A percentile compares a stretch with the other conserved stretches of the same genome.
Conservation (phyloP, 2,329 filamentous ascomycete genomes). For the Phaeomoniella chlamydospora region DNA sequence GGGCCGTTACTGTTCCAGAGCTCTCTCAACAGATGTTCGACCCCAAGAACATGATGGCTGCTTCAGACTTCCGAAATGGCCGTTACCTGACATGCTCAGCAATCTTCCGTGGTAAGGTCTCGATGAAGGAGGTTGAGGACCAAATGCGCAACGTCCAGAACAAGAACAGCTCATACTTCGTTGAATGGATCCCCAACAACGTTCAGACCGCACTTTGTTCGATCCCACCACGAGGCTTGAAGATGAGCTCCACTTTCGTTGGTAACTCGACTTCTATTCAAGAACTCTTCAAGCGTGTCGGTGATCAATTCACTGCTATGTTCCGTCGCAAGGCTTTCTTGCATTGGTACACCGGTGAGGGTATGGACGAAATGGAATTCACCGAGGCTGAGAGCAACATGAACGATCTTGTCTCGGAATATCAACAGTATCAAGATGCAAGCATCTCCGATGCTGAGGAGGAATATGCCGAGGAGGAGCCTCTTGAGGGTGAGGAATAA, state of each 20-base stretch:
- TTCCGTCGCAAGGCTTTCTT: conserved; percentile 99
- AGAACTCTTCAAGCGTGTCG: conserved; percentile 99
- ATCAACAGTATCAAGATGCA: conserved; percentile 99
- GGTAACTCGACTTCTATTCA: conserved; percentile 99
- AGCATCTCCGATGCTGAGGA: conserved; percentile 94
- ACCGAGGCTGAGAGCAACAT: conserved; percentile 99
- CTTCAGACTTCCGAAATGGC: conserved; percentile 98
- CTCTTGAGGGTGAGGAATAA: conserved; percentile 59
- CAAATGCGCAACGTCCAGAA: conserved; percentile 99
- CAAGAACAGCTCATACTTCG: conserved; percentile 99
- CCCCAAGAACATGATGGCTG: conserved; percentile 99
- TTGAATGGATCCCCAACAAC: conserved; percentile 99
- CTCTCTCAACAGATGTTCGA: conserved; percentile 99
- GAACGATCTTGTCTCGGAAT: conserved; percentile 99
- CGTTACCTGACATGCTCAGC: conserved; percentile 99
- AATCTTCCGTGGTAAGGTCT: conserved; percentile 99
- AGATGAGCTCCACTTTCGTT: conserved; percentile 98
- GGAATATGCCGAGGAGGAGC: conserved; percentile 79
- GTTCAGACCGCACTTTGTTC: conserved; percentile 99
- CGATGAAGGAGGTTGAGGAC: conserved; percentile 99
- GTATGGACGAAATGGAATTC: conserved; percentile 99
- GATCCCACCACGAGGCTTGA: conserved; percentile 90
- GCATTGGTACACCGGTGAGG: conserved; percentile 99
- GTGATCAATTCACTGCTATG: conserved; percentile 99
- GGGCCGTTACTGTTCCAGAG: conserved; percentile 92